These are phyloP conservation scores for Dictyostelium capitatum DNA, from an alignment of 78 protist genomes.

Conservation along the genomic window DNA sequence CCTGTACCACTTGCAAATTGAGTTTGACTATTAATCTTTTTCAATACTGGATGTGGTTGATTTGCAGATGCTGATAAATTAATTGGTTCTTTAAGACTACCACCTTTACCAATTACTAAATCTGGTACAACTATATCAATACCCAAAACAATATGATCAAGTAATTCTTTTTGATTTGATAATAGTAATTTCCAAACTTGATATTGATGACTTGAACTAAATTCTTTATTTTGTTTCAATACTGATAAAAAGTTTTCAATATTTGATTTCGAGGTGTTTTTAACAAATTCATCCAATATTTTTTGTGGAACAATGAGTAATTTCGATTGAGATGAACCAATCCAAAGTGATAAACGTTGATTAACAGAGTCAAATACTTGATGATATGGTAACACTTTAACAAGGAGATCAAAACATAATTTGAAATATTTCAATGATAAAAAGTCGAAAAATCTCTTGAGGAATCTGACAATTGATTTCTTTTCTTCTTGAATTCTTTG, in stretches of 20 bases:
- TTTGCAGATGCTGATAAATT: not conserved
- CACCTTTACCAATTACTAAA: not conserved
- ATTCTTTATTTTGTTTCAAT: not conserved
- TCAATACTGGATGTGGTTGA: conserved; percentile 10
- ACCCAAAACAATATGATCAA: not conserved
- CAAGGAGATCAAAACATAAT: not conserved
- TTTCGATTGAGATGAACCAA: conserved; percentile 36
- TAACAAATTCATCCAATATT: conserved; percentile 12
- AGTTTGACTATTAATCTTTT: not conserved
- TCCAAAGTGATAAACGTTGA: conserved; percentile 49
- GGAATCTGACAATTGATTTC: not conserved
- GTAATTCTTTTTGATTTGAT: conserved; percentile 10
- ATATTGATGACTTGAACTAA: conserved; percentile 6
- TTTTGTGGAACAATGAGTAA: not conserved
- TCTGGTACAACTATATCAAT: not conserved
- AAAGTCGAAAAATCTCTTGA: conserved; percentile 3
- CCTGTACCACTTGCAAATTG: conserved; percentile 2
- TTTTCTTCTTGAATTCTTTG: not conserved
- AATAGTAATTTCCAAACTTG: conserved; percentile 23
- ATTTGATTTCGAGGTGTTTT: not conserved
- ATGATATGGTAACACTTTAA: not conserved
- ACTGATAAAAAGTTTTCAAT: not conserved
- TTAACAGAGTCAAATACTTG: conserved; percentile 29
- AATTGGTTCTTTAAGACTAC: not conserved
- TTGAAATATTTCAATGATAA: conserved; percentile 9